Base-by-base conservation (phyloP, 2,329 filamentous ascomycete species). In the Didymella exigua region DNA sequence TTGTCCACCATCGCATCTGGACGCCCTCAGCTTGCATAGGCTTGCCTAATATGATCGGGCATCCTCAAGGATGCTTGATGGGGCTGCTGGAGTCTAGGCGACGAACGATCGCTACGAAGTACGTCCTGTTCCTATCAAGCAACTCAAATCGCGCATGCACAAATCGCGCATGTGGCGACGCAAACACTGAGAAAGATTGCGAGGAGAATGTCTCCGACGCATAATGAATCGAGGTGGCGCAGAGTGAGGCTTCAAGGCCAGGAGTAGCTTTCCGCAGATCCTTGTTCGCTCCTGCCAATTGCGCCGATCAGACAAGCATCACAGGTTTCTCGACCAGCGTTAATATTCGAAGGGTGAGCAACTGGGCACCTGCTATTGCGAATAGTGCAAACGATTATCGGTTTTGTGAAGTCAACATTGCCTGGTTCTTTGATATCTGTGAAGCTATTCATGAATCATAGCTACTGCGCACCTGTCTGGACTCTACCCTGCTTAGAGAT, bases 151-250 rank as follows among this genome's bases (percentile, higher is more conserved):
- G 34, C 49, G 31, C 42, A 41, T 21, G 21, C 21, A 38, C 45
- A 45, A 45, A 55, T 41, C 52, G 47, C 47, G 41, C 46, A 50
- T 36, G 41, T 50, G 42, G 46, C 41, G 18, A 55, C n/a, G 21
- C 14, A 8, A 21, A 19, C 3, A 24, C 21, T 30, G n/a, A 27
- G 19, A 33, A 13, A 16, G 7, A 6, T 4, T 27, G 45, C 23
- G 41, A 30, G 41, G 52, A 46, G 52, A 55, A 46, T n/a, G 40
- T 55, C 41, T 50, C 52, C 42, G 37, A 31, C n/a, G 8, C 19
- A 33, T 34, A 16, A 11, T 16, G 6, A 40, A 6, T 24, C 27
- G 24, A 16, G 29, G 52, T 49, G 46, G 52, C 52, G 40, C 29
- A 45, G 14, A 55, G 46, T 55, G 47, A 55, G 52, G 46, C 52